Conservation (phyloP, 192 early-diverging fungal species). For the Geranomyces variabilis region DNA sequence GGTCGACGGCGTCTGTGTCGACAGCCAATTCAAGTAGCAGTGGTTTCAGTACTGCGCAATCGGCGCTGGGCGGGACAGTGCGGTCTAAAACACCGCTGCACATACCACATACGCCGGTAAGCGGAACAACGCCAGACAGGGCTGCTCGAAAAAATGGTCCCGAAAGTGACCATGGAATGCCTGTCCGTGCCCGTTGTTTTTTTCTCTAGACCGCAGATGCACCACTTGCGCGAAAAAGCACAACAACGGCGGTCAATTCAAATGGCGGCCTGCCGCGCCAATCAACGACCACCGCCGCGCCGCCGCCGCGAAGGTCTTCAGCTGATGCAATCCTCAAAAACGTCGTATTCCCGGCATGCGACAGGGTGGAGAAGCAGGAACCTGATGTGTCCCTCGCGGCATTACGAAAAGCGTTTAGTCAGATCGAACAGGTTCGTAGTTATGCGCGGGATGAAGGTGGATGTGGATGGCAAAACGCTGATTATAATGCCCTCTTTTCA, state of each 20-base stretch:
- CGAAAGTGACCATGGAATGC: neutral
- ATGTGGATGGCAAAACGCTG: neutral
- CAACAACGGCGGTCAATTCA: neutral
- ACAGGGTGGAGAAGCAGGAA: conserved; percentile 16
- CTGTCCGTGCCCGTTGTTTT: neutral
- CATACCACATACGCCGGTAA: neutral
- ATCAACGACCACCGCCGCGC: neutral
- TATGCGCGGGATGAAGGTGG: neutral
- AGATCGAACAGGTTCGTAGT: conserved; percentile 37
- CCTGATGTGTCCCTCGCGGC: conserved; percentile 14
- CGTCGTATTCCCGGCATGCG: conserved; percentile 31
- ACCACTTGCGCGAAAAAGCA: neutral
- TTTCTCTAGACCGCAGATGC: neutral
- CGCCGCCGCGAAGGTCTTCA: neutral
- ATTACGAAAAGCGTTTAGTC: conserved; percentile 31
- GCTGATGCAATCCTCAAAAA: conserved; percentile 11
- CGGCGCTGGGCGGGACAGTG: conserved; percentile 18
- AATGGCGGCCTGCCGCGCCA: no score
- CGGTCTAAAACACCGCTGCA: conserved; percentile 14
- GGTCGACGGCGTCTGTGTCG: no score
- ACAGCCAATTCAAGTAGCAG: neutral
- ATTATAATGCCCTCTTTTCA: neutral
- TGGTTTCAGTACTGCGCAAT: neutral
- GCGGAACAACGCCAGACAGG: no score
- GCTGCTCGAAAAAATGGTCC: no score